Evolutionary conservation across 2,329 filamentous ascomycete genomes (phyloP), one percentile per base, ranked within the genome.

Genomic region (Ilyonectria mors-panacis): DNA sequence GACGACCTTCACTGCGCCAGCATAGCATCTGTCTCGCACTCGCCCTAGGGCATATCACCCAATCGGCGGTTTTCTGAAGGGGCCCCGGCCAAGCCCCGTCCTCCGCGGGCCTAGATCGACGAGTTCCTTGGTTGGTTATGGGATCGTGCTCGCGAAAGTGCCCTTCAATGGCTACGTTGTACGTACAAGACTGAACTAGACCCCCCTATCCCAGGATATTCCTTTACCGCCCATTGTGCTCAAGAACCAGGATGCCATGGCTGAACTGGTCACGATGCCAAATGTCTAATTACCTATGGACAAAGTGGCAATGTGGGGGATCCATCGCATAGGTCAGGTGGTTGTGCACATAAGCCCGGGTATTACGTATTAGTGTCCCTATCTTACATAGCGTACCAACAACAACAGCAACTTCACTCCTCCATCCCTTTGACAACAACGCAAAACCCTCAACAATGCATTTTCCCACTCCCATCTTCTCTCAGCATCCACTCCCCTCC

Each of bases 201-300:
- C 23, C 28, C 21, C 23, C 42, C 48, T 55, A 33, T 47, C 19
- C 35, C n/a, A 45, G 48, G n/a, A 12, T 21, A n/a, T 37, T 28
- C 33, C 47, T 28, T 48, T 48, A 60, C 58, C 58, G 58, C 58
- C 28, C 47, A 42, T 60, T 35, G 47, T 39, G 37, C 39, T 12
- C 39, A 17, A 44, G 48, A 55, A 23, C 59, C 48, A 54, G 50
- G 48, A 67, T 67, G 15, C 19, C 23, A 65, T 63, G 63, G 61
- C 59, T 75, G 70, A 63, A 64, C 44, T 55, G 68, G 71, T 75
- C 73, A 75, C 73, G 73, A 74, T 75, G 73, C 63, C 71, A 67
- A 63, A 71, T 75, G 64, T 72, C 73, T 75, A 75, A 74, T 74
- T 74, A 64, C 72, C 67, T 69, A 67, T 75, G 67, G 70, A 63